Evolutionary conservation across 2,329 filamentous ascomycete species (phyloP).

Genomic region (Fusarium verrucosum): DNA sequence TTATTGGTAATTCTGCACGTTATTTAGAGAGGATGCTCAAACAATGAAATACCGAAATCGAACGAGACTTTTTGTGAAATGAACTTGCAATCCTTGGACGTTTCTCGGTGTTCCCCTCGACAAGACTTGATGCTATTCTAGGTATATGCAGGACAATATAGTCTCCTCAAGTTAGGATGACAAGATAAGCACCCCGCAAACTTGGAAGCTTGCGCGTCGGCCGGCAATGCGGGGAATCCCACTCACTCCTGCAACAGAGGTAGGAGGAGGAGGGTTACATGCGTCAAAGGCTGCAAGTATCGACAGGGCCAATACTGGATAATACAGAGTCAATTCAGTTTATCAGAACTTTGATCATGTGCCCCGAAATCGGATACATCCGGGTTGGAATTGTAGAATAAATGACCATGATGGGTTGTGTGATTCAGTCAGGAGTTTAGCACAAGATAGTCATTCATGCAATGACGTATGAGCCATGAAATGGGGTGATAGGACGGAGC

Average conservation of each 20-base stretch:
- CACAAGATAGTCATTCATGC: slow-evolving; percentile 1
- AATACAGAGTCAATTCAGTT: slow-evolving; percentile 5
- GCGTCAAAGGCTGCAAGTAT: slow-evolving; percentile 5
- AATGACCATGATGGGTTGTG: slow-evolving; percentile 2
- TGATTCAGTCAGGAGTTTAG: slow-evolving; percentile 3
- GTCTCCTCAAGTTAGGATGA: neutral
- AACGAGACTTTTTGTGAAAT: too few relatives aligned
- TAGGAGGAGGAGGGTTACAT: slow-evolving; percentile 24
- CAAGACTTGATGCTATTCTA: neutral
- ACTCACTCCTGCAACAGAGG: neutral
- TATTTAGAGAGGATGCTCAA: neutral
- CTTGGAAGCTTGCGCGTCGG: neutral
- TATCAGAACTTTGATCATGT: slow-evolving; percentile 23
- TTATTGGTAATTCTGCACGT: neutral
- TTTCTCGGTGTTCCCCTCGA: neutral
- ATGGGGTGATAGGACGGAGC: neutral
- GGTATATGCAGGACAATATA: neutral
- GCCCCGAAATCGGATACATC: slow-evolving; percentile 25
- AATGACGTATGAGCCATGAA: slow-evolving; percentile 11
- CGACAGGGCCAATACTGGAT: slow-evolving; percentile 1
- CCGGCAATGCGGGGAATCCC: slow-evolving; percentile 15
- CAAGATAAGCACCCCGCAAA: neutral
- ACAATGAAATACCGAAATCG: neutral
- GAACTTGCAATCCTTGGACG: neutral
- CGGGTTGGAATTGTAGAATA: slow-evolving; percentile 4